Conservation (phyloP, 179 eudicot genomes). For the Monotropa hypopitys region DNA sequence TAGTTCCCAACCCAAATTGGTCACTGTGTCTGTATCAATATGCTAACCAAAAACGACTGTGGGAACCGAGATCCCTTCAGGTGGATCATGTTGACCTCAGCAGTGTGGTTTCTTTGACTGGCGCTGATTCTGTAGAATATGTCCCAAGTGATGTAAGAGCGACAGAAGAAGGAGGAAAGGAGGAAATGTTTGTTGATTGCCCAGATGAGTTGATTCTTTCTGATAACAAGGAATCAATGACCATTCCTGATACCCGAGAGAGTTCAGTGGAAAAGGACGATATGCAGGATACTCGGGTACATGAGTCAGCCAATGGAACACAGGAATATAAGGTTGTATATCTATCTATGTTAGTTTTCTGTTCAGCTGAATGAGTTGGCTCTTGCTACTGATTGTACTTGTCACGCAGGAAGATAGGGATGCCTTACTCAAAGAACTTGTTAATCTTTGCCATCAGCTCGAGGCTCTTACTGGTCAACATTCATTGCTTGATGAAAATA, state of each 20-base stretch:
- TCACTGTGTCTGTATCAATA: background rate
- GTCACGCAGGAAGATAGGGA: conserved; percentile 65
- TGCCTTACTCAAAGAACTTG: conserved; percentile 43
- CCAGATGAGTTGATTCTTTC: conserved; percentile 64
- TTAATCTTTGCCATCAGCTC: conserved; percentile 47
- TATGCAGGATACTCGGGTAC: conserved; percentile 20
- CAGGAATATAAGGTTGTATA: conserved; percentile 53
- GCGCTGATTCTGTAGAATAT: conserved; percentile 31
- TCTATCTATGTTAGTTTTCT: conserved; percentile 1
- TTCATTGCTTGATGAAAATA: conserved; percentile 21
- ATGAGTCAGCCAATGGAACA: conserved; percentile 45
- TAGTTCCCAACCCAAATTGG: background rate
- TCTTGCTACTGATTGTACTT: conserved; percentile 8
- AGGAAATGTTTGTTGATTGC: conserved; percentile 92
- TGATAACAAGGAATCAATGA: conserved; percentile 37
- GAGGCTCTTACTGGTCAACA: conserved; percentile 35
- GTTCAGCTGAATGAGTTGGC: conserved; percentile 11
- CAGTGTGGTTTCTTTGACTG: conserved; percentile 39
- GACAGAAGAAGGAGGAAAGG: conserved; percentile 72
- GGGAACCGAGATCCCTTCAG: conserved; percentile 31
- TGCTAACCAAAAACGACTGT: conserved; percentile 6
- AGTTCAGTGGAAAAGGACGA: conserved; percentile 33
- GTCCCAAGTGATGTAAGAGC: conserved; percentile 39
- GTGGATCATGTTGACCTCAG: conserved; percentile 28
- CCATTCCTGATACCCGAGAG: conserved; percentile 36